Evolutionary conservation across 768 basidiomycete genomes (phyloP).

Genomic region (Tremella yokohamensis): DNA sequence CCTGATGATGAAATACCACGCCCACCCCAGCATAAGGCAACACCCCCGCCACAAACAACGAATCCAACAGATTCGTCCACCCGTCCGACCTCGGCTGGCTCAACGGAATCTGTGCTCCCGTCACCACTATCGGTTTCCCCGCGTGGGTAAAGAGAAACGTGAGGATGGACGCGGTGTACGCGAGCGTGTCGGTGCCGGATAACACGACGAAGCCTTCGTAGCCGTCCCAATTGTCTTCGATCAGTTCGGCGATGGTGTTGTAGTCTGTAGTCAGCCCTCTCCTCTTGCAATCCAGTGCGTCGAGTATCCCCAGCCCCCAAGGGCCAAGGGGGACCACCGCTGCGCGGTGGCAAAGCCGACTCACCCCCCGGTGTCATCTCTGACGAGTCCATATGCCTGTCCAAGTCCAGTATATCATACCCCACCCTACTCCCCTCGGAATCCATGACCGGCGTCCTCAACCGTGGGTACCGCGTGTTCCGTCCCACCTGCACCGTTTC

Average conservation of each 20-base stretch:
- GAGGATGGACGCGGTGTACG: constrained; percentile 44
- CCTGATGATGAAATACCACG: constrained; percentile 43
- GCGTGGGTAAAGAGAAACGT: constrained; percentile 39
- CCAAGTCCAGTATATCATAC: constrained; percentile 45
- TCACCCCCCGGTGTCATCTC: constrained; percentile 45
- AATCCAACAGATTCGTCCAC: constrained; percentile 43
- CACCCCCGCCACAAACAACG: constrained; percentile 36
- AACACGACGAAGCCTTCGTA: constrained; percentile 44
- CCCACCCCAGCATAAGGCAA: constrained; percentile 39
- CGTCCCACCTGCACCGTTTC: constrained; percentile 18
- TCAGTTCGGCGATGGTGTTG: constrained; percentile 37
- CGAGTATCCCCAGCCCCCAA: not conserved
- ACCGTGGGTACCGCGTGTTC: constrained; percentile 30
- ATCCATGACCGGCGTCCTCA: constrained; percentile 35
- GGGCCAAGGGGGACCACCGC: no score
- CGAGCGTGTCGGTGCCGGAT: constrained; percentile 45
- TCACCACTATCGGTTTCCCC: constrained; percentile 42
- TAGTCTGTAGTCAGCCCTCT: constrained; percentile 26
- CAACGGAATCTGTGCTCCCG: constrained; percentile 43
- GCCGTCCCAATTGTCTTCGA: constrained; percentile 39
- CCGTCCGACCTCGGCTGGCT: constrained; percentile 41
- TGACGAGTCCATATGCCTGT: constrained; percentile 41
- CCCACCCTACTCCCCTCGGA: constrained; percentile 26
- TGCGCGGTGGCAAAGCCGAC: constrained; percentile 5
- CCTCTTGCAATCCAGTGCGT: not conserved